Conservation (phyloP, 192 early-diverging fungal genomes). For the Fimicolochytrium jonesii region DNA sequence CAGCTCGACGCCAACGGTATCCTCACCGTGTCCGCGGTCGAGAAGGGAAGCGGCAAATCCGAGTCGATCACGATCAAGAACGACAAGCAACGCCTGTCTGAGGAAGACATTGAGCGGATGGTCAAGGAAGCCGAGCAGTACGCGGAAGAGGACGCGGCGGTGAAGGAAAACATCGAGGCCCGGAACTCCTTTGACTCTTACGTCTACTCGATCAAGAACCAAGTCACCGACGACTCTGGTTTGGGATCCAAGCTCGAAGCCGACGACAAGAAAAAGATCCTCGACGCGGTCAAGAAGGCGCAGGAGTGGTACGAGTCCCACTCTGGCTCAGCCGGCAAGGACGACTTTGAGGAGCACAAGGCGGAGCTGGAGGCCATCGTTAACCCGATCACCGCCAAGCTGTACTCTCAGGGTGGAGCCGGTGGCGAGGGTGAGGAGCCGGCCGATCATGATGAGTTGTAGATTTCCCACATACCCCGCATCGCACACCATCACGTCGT, state of each 20-base stretch:
- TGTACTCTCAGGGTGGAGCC: slow-evolving; percentile 64
- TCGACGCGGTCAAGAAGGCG: slow-evolving; percentile 75
- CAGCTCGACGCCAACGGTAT: slow-evolving; percentile 95
- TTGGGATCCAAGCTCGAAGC: slow-evolving; percentile 79
- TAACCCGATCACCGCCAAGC: slow-evolving; percentile 91
- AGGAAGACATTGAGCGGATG: slow-evolving; percentile 98
- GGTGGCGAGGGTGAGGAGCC: slow-evolving; percentile 49
- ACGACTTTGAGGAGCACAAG: slow-evolving; percentile 96
- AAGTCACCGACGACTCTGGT: slow-evolving; percentile 78
- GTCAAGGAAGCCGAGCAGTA: slow-evolving; percentile 92
- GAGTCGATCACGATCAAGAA: slow-evolving; percentile 97
- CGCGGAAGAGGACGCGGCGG: slow-evolving; percentile 78
- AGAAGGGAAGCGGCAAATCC: slow-evolving; percentile 95
- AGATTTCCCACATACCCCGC: no score
- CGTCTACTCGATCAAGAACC: slow-evolving; percentile 83
- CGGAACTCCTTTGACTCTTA: slow-evolving; percentile 91
- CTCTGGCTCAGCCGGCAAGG: slow-evolving; percentile 83
- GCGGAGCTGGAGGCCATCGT: slow-evolving; percentile 89
- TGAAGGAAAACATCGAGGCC: slow-evolving; percentile 84
- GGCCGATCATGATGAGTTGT: slow-evolving; percentile 72
- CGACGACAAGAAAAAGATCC: slow-evolving; percentile 87
- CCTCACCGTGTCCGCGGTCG: slow-evolving; percentile 84
- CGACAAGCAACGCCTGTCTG: slow-evolving; percentile 90
- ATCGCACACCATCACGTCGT: no score
- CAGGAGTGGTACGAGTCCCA: slow-evolving; percentile 77